These are phyloP conservation scores for Ulota crispa DNA, from an alignment of 225 moss, liverwort and hornwort species.

Conservation along the genomic window DNA sequence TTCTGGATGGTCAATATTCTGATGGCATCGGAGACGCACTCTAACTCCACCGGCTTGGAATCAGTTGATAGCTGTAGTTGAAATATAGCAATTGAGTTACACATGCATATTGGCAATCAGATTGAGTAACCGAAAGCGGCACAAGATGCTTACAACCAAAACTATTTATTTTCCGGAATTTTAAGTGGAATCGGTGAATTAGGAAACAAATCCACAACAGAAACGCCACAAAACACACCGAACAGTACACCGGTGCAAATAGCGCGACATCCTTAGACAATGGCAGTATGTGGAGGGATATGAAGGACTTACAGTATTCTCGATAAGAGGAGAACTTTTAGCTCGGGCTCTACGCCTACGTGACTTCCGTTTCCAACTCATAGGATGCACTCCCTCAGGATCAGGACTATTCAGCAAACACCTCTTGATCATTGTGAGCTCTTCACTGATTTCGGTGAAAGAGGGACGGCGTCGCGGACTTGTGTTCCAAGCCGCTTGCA, in stretches of 20 bases:
- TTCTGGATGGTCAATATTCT: background rate
- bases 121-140: background rate
- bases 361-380: background rate
- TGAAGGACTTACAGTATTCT: background rate
- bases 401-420: background rate
- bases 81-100: background rate
- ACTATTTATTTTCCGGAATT: background rate
- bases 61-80: background rate
- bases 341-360: background rate
- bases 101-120: background rate
- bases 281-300: background rate
- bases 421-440: background rate
- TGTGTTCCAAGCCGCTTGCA: background rate
- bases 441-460: background rate
- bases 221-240: background rate
- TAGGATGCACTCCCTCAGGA: background rate
- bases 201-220: background rate
- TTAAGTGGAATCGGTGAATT: background rate
- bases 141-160: background rate
- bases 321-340: background rate
- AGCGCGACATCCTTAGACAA: background rate
- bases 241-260: background rate
- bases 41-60: background rate
- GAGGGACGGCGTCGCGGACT: background rate
- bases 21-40: background rate